Conservation (phyloP, 2,329 filamentous ascomycete genomes). For the Chalaropsis ovoidea region DNA sequence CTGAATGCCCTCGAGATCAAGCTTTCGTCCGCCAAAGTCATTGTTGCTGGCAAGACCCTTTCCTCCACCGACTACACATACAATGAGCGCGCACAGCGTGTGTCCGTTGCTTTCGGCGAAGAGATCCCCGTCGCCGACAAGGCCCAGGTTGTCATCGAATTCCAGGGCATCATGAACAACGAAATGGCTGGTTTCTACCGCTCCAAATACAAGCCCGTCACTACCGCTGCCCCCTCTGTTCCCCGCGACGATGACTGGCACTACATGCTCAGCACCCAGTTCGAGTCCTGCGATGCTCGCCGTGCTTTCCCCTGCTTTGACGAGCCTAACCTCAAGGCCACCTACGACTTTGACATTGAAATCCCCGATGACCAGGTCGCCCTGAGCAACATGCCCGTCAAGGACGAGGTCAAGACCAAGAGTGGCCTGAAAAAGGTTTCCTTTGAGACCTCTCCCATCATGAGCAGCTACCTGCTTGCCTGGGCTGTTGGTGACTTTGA, state of each 20-base stretch:
- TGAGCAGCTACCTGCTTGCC: conserved; percentile 84
- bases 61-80: conserved; percentile 59
- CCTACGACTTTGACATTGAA: conserved; percentile 89
- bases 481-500: conserved; percentile 98
- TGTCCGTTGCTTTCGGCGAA: conserved; percentile 63
- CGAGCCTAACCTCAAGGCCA: conserved; percentile 92
- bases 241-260: conserved; percentile 59
- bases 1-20: conserved; percentile 81
- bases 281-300: conserved; percentile 91
- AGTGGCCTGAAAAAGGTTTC: conserved; percentile 62
- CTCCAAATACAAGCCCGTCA: conserved; percentile 80
- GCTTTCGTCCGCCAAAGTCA: conserved; percentile 55
- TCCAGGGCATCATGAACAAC: conserved; percentile 75
- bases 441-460: conserved; percentile 76
- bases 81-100: conserved; percentile 74
- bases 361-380: conserved; percentile 80
- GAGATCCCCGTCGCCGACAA: conserved; percentile 59
- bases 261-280: conserved; percentile 88
- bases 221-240: conserved; percentile 62
- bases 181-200: conserved; percentile 90
- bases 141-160: conserved; percentile 58
- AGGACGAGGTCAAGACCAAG: conserved; percentile 48
- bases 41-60: conserved; percentile 32
- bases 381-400: conserved; percentile 91
- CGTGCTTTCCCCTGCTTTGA: conserved; percentile 96